Evolutionary conservation across 2,329 filamentous ascomycete species (phyloP), one percentile per base, ranked within the genome.

Genomic region (Trichoderma simmonsii): DNA sequence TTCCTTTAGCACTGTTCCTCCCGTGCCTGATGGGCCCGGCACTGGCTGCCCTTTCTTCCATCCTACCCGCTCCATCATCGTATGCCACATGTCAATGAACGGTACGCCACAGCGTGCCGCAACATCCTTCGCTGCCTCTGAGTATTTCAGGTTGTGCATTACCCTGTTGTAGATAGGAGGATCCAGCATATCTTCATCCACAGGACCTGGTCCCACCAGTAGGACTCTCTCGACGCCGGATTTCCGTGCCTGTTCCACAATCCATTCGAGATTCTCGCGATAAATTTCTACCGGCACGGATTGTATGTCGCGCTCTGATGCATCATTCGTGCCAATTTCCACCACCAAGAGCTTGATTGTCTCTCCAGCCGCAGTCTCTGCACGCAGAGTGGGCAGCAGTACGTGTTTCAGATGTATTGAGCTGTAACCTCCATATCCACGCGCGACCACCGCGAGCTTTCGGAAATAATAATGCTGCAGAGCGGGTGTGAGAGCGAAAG

Each of bases 281-380:
- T 68, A 68, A n/a, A 26, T n/a, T 18, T 59, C 54, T 56, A 68
- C 26, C 6, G 65, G 54, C 54, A 68, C 66, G 6, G 54, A 3
- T 69, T 69, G 66, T 61, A 61, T 61, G n/a, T 69, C 66, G 9
- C 66, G 36, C 18, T 69, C 56, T 3, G 36, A 6, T 1, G 66
- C 66, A 12, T 69, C 66, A 34, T 69, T 69, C 7, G 66, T 69
- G n/a, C 66, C 66, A 6, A 69, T 34, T 15, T 69, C 66, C 18
- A 61, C 36, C 56, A 69, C 66, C 34, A 69, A n/a, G 1, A 69
- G 36, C 28, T 51, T 69, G 28, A 69, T 61, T n/a, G 26, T 43
- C n/a, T 69, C 66, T 61, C 66, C 56, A n/a, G 66, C 66, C 12
- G 66, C 66, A 6, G 66, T 69, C 15, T 69, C 66, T 12, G 66